These are phyloP conservation scores for Bipolaris zeicola DNA, from an alignment of 2,329 filamentous ascomycete genomes.

Conservation along the genomic window DNA sequence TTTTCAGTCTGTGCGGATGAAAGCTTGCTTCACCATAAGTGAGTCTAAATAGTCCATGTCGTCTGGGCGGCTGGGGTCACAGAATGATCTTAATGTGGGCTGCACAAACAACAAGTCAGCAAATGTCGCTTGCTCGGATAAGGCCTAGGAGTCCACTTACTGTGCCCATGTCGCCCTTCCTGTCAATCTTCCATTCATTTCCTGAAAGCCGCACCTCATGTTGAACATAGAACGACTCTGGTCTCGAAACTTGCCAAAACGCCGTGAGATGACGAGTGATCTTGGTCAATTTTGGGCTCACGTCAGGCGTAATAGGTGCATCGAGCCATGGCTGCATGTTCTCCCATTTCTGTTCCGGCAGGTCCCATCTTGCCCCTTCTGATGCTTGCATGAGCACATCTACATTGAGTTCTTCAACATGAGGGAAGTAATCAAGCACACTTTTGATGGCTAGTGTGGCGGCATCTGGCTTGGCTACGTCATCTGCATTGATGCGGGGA, in stretches of 20 bases:
- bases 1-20: conserved; percentile 18
- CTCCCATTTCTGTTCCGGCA: conserved; percentile 35
- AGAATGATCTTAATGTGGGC: conserved; percentile 9
- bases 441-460: conserved; percentile 27
- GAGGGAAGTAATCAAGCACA: conserved; percentile 31
- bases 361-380: conserved; percentile 32
- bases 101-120: not conserved
- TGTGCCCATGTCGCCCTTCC: conserved; percentile 24
- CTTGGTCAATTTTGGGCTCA: conserved; percentile 17
- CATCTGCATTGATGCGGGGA: conserved; percentile 5
- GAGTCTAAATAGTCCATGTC: conserved; percentile 16
- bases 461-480: conserved; percentile 20
- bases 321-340: conserved; percentile 37
- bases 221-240: conserved; percentile 29
- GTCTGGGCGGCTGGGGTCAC: conserved; percentile 5
- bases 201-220: conserved; percentile 24
- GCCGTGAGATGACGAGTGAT: conserved; percentile 26
- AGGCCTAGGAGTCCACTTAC: conserved; percentile 13
- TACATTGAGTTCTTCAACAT: conserved; percentile 33
- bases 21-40: conserved; percentile 17
- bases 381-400: conserved; percentile 29
- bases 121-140: not conserved
- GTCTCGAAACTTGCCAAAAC: conserved; percentile 12
- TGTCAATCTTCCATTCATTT: conserved; percentile 21
- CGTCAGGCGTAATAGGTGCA: conserved; percentile 14